These are phyloP conservation scores for Phytophthora constricta DNA, from an alignment of 352 stramenopile genomes.

Conservation along the genomic window DNA sequence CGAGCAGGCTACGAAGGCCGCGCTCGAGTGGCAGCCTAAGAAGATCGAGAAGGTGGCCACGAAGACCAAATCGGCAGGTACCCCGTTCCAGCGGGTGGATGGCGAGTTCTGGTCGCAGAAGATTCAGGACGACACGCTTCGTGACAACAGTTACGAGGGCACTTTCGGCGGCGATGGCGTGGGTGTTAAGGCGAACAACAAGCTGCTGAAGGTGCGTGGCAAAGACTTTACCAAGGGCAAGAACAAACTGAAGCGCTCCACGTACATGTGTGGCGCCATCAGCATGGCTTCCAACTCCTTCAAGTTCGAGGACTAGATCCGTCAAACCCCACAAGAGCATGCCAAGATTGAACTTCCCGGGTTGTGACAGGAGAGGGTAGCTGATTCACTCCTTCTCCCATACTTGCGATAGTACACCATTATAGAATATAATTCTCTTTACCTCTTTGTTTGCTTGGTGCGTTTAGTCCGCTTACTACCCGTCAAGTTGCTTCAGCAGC, in stretches of 20 bases:
- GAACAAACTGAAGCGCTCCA: conserved; percentile 99
- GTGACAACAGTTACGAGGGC: conserved; percentile 98
- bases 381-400: background rate
- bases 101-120: conserved; percentile 94
- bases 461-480: conserved; percentile 14
- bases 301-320: conserved; percentile 86
- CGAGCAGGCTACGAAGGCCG: conserved; percentile 84
- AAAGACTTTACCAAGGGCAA: conserved; percentile 99
- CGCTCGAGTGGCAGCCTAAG: conserved; percentile 92
- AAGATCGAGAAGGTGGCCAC: conserved; percentile 74
- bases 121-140: conserved; percentile 93
- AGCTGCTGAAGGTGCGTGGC: conserved; percentile 97
- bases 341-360: conserved; percentile 3
- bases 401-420: conserved; percentile 41
- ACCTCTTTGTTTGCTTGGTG: conserved; percentile 10
- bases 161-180: conserved; percentile 97
- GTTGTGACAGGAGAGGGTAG: conserved; percentile 16
- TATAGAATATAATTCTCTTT: conserved; percentile 54
- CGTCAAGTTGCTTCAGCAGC: conserved; percentile 31
- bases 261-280: conserved; percentile 95
- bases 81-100: conserved; percentile 98
- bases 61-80: conserved; percentile 86
- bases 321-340: background rate
- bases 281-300: conserved; percentile 94
- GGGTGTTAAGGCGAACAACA: conserved; percentile 97